Evolutionary conservation across 352 stramenopile species (phyloP).

Genomic region (Plasmopara halstedii): DNA sequence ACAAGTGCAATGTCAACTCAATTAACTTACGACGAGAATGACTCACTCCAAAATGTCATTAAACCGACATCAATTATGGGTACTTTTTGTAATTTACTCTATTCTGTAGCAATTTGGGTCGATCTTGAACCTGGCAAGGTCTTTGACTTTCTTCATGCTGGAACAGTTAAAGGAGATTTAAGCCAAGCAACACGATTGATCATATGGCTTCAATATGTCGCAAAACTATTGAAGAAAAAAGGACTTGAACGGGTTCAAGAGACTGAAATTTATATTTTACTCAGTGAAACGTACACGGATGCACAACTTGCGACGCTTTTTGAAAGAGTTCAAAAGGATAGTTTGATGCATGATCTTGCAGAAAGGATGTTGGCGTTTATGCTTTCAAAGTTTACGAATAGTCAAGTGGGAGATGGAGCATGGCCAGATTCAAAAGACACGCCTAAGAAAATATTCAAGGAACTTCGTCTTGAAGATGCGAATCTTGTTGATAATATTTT

Average conservation of each 20-base stretch:
- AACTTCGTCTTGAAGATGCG: neutral
- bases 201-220: neutral
- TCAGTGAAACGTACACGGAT: neutral
- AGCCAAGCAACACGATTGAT: neutral
- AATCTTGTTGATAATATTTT: neutral
- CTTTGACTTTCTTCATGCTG: neutral
- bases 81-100: neutral
- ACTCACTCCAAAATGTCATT: neutral
- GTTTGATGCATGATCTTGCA: neutral
- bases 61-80: neutral
- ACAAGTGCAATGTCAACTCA: neutral
- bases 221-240: neutral
- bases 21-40: neutral
- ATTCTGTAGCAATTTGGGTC: neutral
- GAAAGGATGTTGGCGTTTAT: neutral
- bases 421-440: neutral
- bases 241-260: neutral
- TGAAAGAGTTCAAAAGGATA: neutral
- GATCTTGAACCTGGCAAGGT: neutral
- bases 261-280: neutral
- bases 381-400: neutral
- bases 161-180: neutral
- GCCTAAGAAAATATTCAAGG: neutral
- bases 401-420: neutral
- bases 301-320: neutral